Percentiles rank a stretch among this genome's conserved stretches.
phyloP scores from a whole-genome alignment of 2,329 filamentous ascomycete species.

The Pseudogymnoascus sp. region DNA sequence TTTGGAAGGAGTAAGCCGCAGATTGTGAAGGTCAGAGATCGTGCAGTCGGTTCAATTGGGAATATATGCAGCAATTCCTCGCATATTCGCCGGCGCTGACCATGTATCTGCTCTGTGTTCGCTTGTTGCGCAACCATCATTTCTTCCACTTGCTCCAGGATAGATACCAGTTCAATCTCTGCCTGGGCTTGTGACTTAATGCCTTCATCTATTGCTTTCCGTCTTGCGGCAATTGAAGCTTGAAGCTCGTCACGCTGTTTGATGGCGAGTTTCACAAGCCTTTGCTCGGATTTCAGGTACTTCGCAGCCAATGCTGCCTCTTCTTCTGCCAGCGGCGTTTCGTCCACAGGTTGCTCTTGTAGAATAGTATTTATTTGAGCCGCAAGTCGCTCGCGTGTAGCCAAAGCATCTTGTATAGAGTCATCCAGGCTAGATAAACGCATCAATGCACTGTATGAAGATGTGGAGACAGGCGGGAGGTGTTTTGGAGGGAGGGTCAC shows the following conservation, averaged over 20 bases:
- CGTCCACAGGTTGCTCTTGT: constrained; percentile 35
- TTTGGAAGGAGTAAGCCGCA: constrained; percentile 74
- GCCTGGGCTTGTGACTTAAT: constrained; percentile 52
- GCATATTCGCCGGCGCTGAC: constrained; percentile 83
- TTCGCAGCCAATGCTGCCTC: constrained; percentile 41
- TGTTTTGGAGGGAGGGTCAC: constrained; percentile 42
- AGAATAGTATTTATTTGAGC: constrained; percentile 66
- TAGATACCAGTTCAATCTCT: constrained; percentile 55
- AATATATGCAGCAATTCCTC: constrained; percentile 76
- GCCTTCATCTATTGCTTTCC: constrained; percentile 61
- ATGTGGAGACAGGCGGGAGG: constrained; percentile 51
- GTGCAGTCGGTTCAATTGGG: constrained; percentile 62
- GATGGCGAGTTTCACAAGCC: constrained; percentile 55
- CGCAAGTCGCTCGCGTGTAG: constrained; percentile 66
- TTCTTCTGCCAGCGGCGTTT: constrained; percentile 44
- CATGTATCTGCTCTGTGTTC: constrained; percentile 62
- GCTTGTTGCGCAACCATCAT: constrained; percentile 49
- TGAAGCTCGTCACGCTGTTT: constrained; percentile 61
- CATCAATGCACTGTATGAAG: constrained; percentile 84
- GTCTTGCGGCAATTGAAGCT: constrained; percentile 58
- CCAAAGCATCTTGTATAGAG: constrained; percentile 82
- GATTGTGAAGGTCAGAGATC: constrained; percentile 76
- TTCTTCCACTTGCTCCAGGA: constrained; percentile 50
- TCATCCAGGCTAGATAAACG: constrained; percentile 80
- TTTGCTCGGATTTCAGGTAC: constrained; percentile 58